Evolutionary conservation across 768 basidiomycete species (phyloP).

Genomic region (Lentinus brumalis): DNA sequence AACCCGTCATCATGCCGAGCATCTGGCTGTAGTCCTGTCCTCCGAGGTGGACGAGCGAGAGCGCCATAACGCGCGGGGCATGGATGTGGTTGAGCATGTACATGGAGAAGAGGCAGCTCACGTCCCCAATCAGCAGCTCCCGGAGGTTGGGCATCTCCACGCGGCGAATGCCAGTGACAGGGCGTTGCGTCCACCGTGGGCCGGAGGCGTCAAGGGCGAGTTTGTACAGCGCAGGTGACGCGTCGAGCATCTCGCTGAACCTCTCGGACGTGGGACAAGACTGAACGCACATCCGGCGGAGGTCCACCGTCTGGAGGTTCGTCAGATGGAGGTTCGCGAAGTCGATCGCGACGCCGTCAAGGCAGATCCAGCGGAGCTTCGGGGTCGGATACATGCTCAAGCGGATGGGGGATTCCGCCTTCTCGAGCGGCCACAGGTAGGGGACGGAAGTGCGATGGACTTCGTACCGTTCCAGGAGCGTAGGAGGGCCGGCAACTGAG

Average conservation of each 20-base stretch:
- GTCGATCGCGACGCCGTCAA: conserved; percentile 64
- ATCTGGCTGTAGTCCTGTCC: conserved; percentile 55
- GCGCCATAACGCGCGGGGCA: conserved; percentile 58
- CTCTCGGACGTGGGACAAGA: conserved; percentile 49
- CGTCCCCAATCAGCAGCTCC: conserved; percentile 59
- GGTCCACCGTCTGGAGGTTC: conserved; percentile 65
- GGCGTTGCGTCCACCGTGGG: conserved; percentile 16
- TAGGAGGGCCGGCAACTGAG: conserved; percentile 13
- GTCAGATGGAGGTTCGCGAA: conserved; percentile 50
- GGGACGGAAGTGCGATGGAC: conserved; percentile 52
- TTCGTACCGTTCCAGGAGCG: conserved; percentile 59
- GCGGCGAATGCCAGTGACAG: conserved; percentile 28
- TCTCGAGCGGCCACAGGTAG: conserved; percentile 8
- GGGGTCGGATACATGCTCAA: conserved; percentile 53
- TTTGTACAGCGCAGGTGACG: conserved; percentile 47
- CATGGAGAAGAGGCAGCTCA: conserved; percentile 48
- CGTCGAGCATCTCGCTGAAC: conserved; percentile 43
- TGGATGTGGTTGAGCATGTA: conserved; percentile 50
- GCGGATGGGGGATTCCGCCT: conserved; percentile 35
- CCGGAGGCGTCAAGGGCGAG: conserved; percentile 67
- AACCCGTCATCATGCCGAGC: conserved; percentile 46
- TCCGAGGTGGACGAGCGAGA: conserved; percentile 57
- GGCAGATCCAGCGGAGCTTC: conserved; percentile 49
- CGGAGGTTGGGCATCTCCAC: conserved; percentile 52
- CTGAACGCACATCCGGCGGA: conserved; percentile 60